Base-by-base conservation (phyloP, 129 eudicot genomes). In the Lonicera japonica region DNA sequence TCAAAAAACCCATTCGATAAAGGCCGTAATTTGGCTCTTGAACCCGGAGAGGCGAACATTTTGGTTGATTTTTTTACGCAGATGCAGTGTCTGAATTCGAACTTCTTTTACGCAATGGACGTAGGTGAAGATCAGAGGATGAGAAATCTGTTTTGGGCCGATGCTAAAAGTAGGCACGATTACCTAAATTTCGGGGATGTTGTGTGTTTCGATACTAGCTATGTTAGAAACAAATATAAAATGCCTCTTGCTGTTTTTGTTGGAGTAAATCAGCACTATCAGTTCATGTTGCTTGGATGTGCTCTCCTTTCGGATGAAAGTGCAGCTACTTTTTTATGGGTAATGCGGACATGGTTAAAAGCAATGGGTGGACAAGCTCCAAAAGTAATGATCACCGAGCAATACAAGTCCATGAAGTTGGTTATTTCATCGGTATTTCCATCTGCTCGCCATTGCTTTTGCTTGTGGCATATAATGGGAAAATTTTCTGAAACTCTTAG, bases 201-300 rank as follows among this genome's bases (percentile, higher is more conserved):
- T 65, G 92, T 88, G 13, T 88, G 91, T 36, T 85, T 92, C 40
- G 96, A 92, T 69, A 88, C 87, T 12, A 69, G 85, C 20, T 92
- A 88, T 56, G 45, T 92, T 19, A 75, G 77, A 68, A 92, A 77
- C 85, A 92, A 85, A 66, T 82, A 80, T 70, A 81, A 83, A 74
- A 92, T 92, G 86, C 96, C 99, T 17, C 80, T 92, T 58, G 83
- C 83, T 19, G 89, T 85, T 70, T 85, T 92, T 56, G 60, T 92
- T 39, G 99, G 99, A 56, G 99, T 88, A 34, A 92, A 88, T 70
- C 96, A 92, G 22, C 99, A 92, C 74, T 92, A 85, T 73, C 99
- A 92, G 76, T 88, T 87, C 71, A 76, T 88, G 83, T 73, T 88
- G 50, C 96, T 92, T 38, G 99, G 99, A 20, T 92, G 99, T 60